Conservation (phyloP, 2,329 filamentous ascomycete genomes). For the Neofusicoccum sp. region DNA sequence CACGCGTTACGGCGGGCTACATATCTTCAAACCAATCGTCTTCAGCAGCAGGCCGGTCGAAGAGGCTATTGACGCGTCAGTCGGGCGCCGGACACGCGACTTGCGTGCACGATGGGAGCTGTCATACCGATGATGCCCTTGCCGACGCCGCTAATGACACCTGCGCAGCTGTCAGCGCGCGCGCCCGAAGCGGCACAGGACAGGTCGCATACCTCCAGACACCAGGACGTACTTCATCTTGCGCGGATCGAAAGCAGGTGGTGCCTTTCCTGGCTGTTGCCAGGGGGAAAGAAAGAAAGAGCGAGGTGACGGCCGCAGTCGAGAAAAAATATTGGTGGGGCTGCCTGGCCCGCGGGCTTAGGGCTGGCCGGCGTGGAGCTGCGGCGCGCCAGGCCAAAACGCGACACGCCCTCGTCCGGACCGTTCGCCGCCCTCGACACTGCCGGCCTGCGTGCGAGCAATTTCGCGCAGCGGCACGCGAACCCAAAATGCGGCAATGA, state of each 20-base stretch:
- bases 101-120: constrained; percentile 16
- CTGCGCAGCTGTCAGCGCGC: constrained; percentile 28
- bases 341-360: neutral
- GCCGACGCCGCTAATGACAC: constrained; percentile 59
- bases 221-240: constrained; percentile 82
- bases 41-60: constrained; percentile 75
- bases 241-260: constrained; percentile 30
- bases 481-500: constrained; percentile 1
- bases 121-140: constrained; percentile 66
- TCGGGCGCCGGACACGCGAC: constrained; percentile 22
- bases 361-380: constrained; percentile 6
- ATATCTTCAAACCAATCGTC: constrained; percentile 75
- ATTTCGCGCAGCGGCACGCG: constrained; percentile 2
- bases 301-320: constrained; percentile 23
- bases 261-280: constrained; percentile 40
- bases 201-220: constrained; percentile 63
- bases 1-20: constrained; percentile 32
- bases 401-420: neutral
- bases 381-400: constrained; percentile 3
- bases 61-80: constrained; percentile 54
- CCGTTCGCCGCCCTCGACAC: neutral
- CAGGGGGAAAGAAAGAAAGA: constrained; percentile 44
- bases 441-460: neutral
- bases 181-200: constrained; percentile 18
- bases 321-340: constrained; percentile 29